Evolutionary conservation across 2,329 filamentous ascomycete species (phyloP), one percentile per base, ranked within the genome.

Genomic region (Penicillium sp.): DNA sequence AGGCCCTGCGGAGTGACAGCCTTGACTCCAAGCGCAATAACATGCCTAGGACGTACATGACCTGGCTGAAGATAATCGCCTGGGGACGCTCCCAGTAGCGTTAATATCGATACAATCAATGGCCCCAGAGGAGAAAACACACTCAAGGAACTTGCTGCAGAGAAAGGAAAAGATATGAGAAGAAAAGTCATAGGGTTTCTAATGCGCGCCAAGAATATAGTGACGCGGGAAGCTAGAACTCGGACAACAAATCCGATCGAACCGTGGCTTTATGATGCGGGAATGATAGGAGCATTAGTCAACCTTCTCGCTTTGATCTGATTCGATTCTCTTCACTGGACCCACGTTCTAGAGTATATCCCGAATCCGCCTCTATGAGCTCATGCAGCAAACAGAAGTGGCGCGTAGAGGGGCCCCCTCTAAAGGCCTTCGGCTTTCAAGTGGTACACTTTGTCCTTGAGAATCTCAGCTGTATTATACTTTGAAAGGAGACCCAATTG

Each of bases 71-170:
- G 1, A 69, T 60, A 1, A 67, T 64, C 1, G 65, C 61, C 49
- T 72, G 47, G 1, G 55, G 46, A 68, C 75, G 0, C 67, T 66
- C 1, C 61, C 67, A 3, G 80, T 57, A 35, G 77, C 75, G 41
- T 69, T 73, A 36, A 75, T 64, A 0, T 76, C 10, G 73, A 72
- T 0, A 74, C 77, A 3, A 77, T 67, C 27, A 82, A 55, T 3
- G 66, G 68, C 0, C 70, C 74, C 26, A 80, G 41, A 0, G 70
- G 68, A 4, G 69, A 65, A 38, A 72, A 3, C 3, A 20, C 18
- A 20, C 18, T 3, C 18, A 20, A 20, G 18, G 4, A 4, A 20
- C 18, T 20, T 20, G 18, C 3, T 20, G 18, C 18, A 20, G 3
- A 20, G 18, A 20, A 20, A 20, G 3, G 3, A 20, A 20, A 20